Evolutionary conservation across 208 protist genomes (phyloP).

Genomic region (Trypanosoma theileri): DNA sequence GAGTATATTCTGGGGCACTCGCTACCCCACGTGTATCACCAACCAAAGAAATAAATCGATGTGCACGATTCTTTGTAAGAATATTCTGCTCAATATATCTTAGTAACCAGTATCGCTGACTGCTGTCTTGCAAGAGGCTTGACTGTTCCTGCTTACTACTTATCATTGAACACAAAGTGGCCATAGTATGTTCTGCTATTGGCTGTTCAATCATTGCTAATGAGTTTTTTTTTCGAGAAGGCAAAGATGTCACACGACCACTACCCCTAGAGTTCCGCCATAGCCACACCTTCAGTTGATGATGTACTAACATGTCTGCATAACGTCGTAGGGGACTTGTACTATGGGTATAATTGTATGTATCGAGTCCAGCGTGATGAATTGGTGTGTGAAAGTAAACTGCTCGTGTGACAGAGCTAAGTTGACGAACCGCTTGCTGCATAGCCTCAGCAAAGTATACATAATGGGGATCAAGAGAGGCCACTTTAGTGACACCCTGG

Average conservation of each 20-base stretch:
- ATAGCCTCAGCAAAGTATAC: conserved; percentile 79
- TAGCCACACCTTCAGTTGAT: conserved; percentile 87
- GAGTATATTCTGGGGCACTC: conserved; percentile 61
- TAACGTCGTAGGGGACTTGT: conserved; percentile 85
- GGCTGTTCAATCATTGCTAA: conserved; percentile 28
- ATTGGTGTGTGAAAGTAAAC: conserved; percentile 77
- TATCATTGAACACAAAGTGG: conserved; percentile 78
- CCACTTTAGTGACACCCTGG: conserved; percentile 50
- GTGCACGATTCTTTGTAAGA: conserved; percentile 23
- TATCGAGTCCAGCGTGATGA: conserved; percentile 78
- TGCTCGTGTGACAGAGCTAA: conserved; percentile 81
- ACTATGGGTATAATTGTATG: conserved; percentile 82
- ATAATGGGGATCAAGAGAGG: conserved; percentile 55
- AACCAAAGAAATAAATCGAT: conserved; percentile 63
- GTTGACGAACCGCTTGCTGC: conserved; percentile 49
- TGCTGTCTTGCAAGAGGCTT: conserved; percentile 81
- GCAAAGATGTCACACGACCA: background rate
- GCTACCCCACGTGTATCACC: conserved; percentile 68
- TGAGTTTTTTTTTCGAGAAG: background rate
- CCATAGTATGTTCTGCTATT: conserved; percentile 84
- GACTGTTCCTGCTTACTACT: conserved; percentile 80
- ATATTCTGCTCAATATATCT: conserved; percentile 57
- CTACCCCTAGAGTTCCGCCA: conserved; percentile 33
- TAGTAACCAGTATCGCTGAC: conserved; percentile 78
- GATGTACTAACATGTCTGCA: conserved; percentile 90